These are phyloP conservation scores for Hypoxylon crocopeplum DNA, from an alignment of 495 filamentous ascomycete species.

Conservation along the genomic window DNA sequence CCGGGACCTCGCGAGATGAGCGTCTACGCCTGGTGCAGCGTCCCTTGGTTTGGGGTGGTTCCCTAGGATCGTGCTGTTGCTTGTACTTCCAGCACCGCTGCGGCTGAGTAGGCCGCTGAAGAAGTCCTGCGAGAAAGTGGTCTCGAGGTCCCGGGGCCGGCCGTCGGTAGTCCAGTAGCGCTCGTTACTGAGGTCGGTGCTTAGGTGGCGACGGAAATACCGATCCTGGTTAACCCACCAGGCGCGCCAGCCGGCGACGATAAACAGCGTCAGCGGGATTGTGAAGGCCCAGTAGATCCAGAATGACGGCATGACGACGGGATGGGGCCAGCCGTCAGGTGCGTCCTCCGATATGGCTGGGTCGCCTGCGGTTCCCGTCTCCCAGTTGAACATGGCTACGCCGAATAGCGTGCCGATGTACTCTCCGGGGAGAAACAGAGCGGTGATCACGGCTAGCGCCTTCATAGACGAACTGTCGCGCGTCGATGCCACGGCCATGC, in stretches of 20 bases:
- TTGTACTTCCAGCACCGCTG: conserved; percentile 33
- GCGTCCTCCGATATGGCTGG: conserved; percentile 29
- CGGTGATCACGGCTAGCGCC: conserved; percentile 44
- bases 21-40: too few species aligned
- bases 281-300: conserved; percentile 47
- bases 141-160: conserved; percentile 39
- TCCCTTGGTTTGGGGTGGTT: conserved; percentile 9
- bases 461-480: conserved; percentile 47
- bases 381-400: conserved; percentile 44
- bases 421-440: conserved; percentile 44
- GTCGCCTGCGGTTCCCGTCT: conserved; percentile 37
- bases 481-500: conserved; percentile 47
- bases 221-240: conserved; percentile 48
- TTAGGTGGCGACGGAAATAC: conserved; percentile 42
- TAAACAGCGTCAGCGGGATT: conserved; percentile 41
- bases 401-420: conserved; percentile 46
- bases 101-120: conserved; percentile 37
- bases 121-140: conserved; percentile 43
- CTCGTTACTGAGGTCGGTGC: conserved; percentile 43
- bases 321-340: conserved; percentile 24
- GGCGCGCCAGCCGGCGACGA: conserved; percentile 40
- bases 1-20: conserved; percentile 5
- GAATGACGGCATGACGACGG: conserved; percentile 40
- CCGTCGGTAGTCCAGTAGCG: conserved; percentile 45
- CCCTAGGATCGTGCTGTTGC: conserved; percentile 34